These are phyloP conservation scores for Medakamo hakoo DNA, from an alignment of 139 green algal genomes.

Conservation along the genomic window DNA sequence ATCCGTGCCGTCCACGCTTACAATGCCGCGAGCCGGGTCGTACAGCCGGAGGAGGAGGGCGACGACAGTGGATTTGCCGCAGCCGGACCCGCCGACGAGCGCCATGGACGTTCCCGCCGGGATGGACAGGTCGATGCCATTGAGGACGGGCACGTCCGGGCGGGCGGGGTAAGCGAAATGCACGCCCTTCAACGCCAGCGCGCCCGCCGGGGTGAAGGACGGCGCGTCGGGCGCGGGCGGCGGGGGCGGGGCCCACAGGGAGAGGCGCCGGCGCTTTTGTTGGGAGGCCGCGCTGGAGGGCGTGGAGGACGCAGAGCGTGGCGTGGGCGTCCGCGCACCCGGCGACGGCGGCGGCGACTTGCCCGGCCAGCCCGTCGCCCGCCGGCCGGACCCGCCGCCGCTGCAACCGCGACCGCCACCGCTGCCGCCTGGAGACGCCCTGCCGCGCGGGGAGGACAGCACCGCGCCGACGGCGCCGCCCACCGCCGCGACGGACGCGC, in stretches of 20 bases:
- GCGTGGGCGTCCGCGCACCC: neutral
- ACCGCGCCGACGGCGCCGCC: neutral
- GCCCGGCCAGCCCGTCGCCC: neutral
- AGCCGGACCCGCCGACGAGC: conserved; percentile 72
- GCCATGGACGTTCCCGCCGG: conserved; percentile 65
- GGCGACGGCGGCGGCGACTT: neutral
- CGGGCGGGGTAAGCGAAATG: conserved; percentile 63
- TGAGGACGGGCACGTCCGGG: conserved; percentile 41
- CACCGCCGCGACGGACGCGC: too few species aligned
- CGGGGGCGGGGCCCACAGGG: neutral
- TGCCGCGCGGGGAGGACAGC: neutral
- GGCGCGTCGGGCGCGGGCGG: neutral
- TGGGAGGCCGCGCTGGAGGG: neutral
- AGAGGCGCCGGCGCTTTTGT: neutral
- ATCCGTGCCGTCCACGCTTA: conserved; percentile 66
- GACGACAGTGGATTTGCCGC: conserved; percentile 82
- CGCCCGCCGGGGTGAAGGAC: conserved; percentile 14
- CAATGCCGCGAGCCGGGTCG: conserved; percentile 36
- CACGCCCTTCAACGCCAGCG: conserved; percentile 43
- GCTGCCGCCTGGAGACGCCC: conserved; percentile 8
- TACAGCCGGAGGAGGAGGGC: conserved; percentile 84
- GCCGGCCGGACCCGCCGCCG: neutral
- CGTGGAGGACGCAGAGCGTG: too few species aligned
- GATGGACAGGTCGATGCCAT: conserved; percentile 39
- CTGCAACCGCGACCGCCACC: neutral